Percentiles rank a stretch among this genome's conserved stretches.
Conservation (phyloP, 73 alveolate genomes). For the Tetrahymena malaccensis region DNA sequence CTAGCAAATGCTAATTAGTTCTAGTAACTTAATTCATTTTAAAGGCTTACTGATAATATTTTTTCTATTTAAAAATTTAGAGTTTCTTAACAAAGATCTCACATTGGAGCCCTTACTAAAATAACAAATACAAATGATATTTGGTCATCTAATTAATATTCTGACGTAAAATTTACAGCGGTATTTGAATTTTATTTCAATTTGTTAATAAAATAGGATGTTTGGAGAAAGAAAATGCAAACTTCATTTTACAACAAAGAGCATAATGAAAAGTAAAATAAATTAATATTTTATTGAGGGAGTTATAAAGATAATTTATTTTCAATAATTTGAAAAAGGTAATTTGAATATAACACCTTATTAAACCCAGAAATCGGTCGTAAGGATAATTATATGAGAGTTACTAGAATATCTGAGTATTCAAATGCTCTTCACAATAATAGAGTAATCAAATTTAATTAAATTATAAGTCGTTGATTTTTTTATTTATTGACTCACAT, state of each 20-base stretch:
- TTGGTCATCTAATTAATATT: conserved; percentile 34
- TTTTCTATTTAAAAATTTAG: background rate
- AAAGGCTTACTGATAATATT: background rate
- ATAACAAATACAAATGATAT: conserved; percentile 42
- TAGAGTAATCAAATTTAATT: conserved; percentile 2
- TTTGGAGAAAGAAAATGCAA: conserved; percentile 30
- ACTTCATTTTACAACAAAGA: conserved; percentile 32
- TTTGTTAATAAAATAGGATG: background rate
- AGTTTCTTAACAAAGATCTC: background rate
- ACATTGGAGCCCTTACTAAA: background rate
- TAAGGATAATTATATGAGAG: conserved; percentile 35
- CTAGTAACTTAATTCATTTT: background rate
- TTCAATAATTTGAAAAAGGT: background rate
- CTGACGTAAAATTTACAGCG: conserved; percentile 7
- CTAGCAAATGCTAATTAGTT: background rate
- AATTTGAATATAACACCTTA: conserved; percentile 4
- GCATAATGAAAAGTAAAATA: background rate
- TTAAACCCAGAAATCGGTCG: conserved; percentile 35
- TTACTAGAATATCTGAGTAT: conserved; percentile 33
- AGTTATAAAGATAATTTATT: no score
- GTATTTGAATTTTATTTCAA: background rate
- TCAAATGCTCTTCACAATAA: conserved; percentile 41
- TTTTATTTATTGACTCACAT: background rate
- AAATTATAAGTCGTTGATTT: background rate
- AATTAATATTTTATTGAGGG: no score